Base-by-base conservation (phyloP, 371 early-diverging fungal species). In the Conidiobolus incongruus region DNA sequence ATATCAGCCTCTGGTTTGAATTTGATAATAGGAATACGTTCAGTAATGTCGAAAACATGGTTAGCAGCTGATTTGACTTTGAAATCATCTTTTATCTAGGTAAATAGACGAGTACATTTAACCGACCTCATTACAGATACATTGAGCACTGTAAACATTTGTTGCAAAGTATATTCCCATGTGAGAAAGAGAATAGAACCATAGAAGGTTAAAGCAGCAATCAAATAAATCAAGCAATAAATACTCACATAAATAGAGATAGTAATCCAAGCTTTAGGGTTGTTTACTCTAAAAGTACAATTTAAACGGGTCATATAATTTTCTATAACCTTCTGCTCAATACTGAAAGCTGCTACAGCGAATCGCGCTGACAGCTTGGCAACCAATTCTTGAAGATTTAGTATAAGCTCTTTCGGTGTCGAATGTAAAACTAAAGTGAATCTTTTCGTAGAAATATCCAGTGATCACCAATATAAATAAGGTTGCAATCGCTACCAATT, bases 351-450 rank as follows among this genome's bases (percentile, higher is more conserved):
- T 33, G 75, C 72, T 12, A 94, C 86, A 0, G 92, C 89, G 72
- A 34, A 94, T 77, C 50, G 76, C 72, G 38, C 70, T 68, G 43
- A 90, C 75, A n/a, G 84, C 81, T 54, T 94, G 93, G 52, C 72
- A 69, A 37, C 86, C 82, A 36, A 72, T 69, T 54, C 73, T 69
- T n/a, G n/a, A n/a, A n/a, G n/a, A n/a, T n/a, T n/a, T n/a, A n/a
- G n/a, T n/a, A n/a, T n/a, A n/a, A n/a, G n/a, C n/a, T n/a, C n/a
- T n/a, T n/a, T n/a, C n/a, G n/a, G n/a, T n/a, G n/a, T n/a, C n/a
- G n/a, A n/a, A n/a, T n/a, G n/a, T n/a, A n/a, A n/a, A n/a, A n/a
- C n/a, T n/a, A n/a, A n/a, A n/a, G n/a, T n/a, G n/a, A n/a, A n/a
- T n/a, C n/a, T n/a, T n/a, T n/a, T n/a, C n/a, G n/a, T n/a, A n/a